Evolutionary conservation across 805 yeast genomes (phyloP).

Genomic region (Candida gorgasii): DNA sequence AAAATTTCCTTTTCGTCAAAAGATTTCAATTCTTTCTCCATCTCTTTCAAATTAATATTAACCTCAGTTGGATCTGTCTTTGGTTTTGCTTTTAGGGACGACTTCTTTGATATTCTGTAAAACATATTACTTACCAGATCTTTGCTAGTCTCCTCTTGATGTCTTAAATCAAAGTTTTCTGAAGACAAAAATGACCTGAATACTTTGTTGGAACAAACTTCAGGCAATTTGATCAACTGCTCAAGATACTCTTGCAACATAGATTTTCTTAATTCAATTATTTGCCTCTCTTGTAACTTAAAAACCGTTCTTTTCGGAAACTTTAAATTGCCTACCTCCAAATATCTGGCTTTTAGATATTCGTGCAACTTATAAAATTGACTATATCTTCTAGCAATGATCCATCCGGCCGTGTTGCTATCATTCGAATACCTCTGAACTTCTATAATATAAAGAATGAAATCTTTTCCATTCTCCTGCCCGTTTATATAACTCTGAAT

Average conservation of each 20-base stretch:
- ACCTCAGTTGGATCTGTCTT: constrained; percentile 14
- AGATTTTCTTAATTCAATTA: constrained; percentile 63
- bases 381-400: constrained; percentile 84
- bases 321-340: constrained; percentile 47
- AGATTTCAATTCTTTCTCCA: constrained; percentile 55
- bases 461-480: constrained; percentile 53
- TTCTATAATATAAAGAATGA: constrained; percentile 72
- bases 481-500: constrained; percentile 58
- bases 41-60: constrained; percentile 40
- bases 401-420: constrained; percentile 72
- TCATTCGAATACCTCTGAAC: constrained; percentile 54
- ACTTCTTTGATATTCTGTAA: constrained; percentile 18
- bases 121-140: constrained; percentile 37
- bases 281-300: constrained; percentile 63
- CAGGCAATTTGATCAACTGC: constrained; percentile 56
- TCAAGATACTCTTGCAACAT: constrained; percentile 65
- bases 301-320: constrained; percentile 66
- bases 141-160: constrained; percentile 24
- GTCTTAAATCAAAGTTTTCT: constrained; percentile 50
- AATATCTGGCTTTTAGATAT: constrained; percentile 55
- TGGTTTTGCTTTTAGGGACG: neutral
- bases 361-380: constrained; percentile 77
- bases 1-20: constrained; percentile 51
- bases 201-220: constrained; percentile 70
- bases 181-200: constrained; percentile 79